These are phyloP conservation scores for Cutaneotrichosporon sp. DNA, from an alignment of 1,284 basidiomycete genomes.

Conservation along the genomic window DNA sequence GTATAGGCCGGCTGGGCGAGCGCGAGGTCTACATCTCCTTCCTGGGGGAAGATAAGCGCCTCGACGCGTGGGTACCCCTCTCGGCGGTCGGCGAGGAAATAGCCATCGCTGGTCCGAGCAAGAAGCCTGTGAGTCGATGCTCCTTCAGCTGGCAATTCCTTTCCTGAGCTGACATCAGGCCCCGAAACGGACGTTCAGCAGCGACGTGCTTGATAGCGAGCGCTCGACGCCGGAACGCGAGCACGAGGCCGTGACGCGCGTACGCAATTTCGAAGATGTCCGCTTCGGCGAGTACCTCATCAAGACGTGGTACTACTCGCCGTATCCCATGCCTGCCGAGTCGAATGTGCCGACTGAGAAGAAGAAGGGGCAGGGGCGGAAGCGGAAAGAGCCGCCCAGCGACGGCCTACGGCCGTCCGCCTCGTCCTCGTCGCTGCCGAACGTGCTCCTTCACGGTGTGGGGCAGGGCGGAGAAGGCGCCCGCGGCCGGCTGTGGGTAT, in stretches of 20 bases:
- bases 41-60: conserved; percentile 58
- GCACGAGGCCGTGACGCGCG: conserved; percentile 39
- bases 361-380: conserved; percentile 10
- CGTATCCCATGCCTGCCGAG: conserved; percentile 63
- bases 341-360: not conserved
- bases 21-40: conserved; percentile 40
- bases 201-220: not conserved
- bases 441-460: conserved; percentile 62
- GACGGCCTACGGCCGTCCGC: not conserved
- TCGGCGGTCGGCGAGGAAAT: conserved; percentile 24
- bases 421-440: conserved; percentile 27
- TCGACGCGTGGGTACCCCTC: conserved; percentile 68
- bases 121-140: not conserved
- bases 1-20: conserved; percentile 13
- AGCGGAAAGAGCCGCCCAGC: conserved; percentile 9
- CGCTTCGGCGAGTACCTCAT: conserved; percentile 45
- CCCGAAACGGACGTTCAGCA: not conserved
- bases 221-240: conserved; percentile 37
- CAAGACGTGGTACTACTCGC: conserved; percentile 67
- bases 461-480: conserved; percentile 52
- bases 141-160: too few species aligned
- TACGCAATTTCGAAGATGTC: conserved; percentile 48
- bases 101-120: conserved; percentile 8
- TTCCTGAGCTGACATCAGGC: not conserved
- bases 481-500: conserved; percentile 45